Evolutionary conservation across 225 moss, liverwort and hornwort genomes (phyloP).

Genomic region (Straminergon stramineum): DNA sequence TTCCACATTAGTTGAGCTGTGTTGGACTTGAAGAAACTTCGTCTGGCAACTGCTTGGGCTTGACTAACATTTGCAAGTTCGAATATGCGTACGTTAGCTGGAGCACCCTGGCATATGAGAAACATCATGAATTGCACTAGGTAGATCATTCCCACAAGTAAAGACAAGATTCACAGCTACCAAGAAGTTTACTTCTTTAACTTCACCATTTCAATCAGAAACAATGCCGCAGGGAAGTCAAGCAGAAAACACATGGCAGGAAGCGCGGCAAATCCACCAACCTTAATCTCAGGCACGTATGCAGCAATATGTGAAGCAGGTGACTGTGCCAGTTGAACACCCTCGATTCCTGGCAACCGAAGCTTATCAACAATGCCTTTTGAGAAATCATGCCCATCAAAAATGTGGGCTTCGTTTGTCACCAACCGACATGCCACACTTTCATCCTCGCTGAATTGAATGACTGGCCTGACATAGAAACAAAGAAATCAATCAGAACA

Average conservation of each 20-base stretch:
- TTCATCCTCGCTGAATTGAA: constrained; percentile 98
- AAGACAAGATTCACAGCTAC: background rate
- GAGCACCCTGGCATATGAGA: constrained; percentile 65
- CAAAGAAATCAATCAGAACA: background rate
- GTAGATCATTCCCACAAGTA: background rate
- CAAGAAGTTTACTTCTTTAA: background rate
- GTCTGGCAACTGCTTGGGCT: constrained; percentile 63
- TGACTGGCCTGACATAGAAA: constrained; percentile 67
- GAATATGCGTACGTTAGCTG: constrained; percentile 82
- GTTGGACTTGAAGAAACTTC: constrained; percentile 87
- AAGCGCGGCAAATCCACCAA: constrained; percentile 4
- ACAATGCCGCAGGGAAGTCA: background rate
- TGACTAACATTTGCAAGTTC: constrained; percentile 56
- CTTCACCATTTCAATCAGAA: background rate
- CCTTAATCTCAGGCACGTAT: constrained; percentile 94
- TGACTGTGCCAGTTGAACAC: constrained; percentile 58
- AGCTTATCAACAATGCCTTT: constrained; percentile 82
- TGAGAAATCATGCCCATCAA: constrained; percentile 74
- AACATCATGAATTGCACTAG: background rate
- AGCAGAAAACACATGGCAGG: background rate
- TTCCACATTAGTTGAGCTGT: constrained; percentile 88
- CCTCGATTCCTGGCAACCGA: constrained; percentile 67
- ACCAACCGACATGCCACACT: constrained; percentile 80
- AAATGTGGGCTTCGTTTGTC: constrained; percentile 90
- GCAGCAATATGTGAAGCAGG: constrained; percentile 82